Conservation (phyloP, 352 stramenopile species). For the Phytophthora cactorum region DNA sequence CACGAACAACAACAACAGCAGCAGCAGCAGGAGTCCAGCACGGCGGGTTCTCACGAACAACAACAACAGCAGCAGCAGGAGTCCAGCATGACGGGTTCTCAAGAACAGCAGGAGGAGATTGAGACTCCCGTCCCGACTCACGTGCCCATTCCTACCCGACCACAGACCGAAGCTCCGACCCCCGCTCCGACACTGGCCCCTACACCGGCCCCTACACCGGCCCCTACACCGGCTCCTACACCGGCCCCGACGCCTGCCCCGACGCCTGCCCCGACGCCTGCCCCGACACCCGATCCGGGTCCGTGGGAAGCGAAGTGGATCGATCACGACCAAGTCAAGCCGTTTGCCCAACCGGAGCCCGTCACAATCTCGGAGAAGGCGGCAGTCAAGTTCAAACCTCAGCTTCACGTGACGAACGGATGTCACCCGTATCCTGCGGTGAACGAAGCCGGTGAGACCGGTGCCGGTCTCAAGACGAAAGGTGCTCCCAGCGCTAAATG, state of each 20-base stretch:
- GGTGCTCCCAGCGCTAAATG: conserved; percentile 17
- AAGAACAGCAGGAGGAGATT: not conserved
- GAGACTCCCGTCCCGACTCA: not conserved
- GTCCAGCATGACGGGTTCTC: conserved; percentile 5
- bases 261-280: conserved; percentile 12
- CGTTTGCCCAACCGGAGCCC: conserved; percentile 17
- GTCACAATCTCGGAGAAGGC: conserved; percentile 22
- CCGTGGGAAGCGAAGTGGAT: conserved; percentile 18
- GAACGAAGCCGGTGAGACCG: conserved; percentile 12
- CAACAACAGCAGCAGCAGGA: not conserved
- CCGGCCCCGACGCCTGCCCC: too few species aligned
- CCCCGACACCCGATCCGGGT: conserved; percentile 6
- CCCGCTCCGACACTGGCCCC: not conserved
- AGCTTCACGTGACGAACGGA: conserved; percentile 24
- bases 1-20: too few species aligned
- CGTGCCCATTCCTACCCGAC: conserved; percentile 4
- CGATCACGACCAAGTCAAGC: conserved; percentile 21
- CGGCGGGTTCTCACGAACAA: not conserved
- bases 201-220: not conserved
- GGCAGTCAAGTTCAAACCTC: conserved; percentile 25
- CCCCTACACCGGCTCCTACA: conserved; percentile 9
- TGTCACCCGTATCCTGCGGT: conserved; percentile 29
- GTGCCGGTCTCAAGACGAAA: conserved; percentile 17
- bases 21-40: too few species aligned
- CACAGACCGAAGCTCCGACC: conserved; percentile 4